Base-by-base conservation (phyloP, 768 basidiomycete species). In the Tubosaeta brunneosetosa region DNA sequence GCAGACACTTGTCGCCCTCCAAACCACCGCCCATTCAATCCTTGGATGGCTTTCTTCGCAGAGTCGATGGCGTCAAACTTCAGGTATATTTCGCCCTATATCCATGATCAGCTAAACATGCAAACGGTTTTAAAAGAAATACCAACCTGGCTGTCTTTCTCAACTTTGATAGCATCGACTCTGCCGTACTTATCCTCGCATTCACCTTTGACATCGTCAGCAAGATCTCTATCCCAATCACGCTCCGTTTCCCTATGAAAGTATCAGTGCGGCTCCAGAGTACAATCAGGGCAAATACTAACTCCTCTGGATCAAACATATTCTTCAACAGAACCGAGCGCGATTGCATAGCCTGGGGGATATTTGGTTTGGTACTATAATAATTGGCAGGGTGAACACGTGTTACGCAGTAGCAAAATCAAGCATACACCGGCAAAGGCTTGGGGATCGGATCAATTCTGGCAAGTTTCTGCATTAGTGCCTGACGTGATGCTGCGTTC, bases 391-490 rank as follows among this genome's bases (percentile, higher is more conserved):
- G 53, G 61, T 67, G 17, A 67, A 54, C 36, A 42, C 4, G 47
- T 25, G 11, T 22, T 22, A 41, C n/a, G 25, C 38, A 36, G 33
- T 33, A 42, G 19, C 4, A 38, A 50, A 38, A 44, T 47, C 44
- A 44, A 40, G 68, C 84, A 58, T 72, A 91, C 89, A 81, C 68
- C 25, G 84, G 80, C 62, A 83, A 77, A 59, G 81, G 77, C 63
- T 74, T 77, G 46, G 80, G 72, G 46, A 84, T 71, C 42, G 81
- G 76, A 64, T 91, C 89, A 73, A 84, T 90, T 78, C 97, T 92
- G 71, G 97, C 94, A 82, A 99, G 91, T 85, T 98, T 99, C 76
- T 94, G 92, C 97, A 99, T 99, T 77, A 99, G 91, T 72, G 93
- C 91, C 79, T 97, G 94, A 75, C 97, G 91, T 68, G 93, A 92